phyloP scores from a whole-genome alignment of 352 stramenopile species.

The Aphanomyces invadans region DNA sequence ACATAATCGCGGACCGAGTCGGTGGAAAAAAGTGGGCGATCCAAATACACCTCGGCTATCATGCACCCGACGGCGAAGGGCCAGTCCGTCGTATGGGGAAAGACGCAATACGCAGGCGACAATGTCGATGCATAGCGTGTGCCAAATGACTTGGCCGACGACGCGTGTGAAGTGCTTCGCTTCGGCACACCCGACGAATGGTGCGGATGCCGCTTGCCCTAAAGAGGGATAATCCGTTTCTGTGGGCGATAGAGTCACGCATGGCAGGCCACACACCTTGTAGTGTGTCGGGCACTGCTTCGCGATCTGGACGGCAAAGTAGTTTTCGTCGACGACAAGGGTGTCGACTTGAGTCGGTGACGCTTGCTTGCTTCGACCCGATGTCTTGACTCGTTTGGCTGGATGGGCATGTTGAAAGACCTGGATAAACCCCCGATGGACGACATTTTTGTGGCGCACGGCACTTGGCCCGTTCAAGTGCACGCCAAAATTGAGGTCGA shows the following conservation, averaged over 20 bases:
- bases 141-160: slow-evolving; percentile 24
- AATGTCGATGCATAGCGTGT: slow-evolving; percentile 27
- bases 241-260: too few relatives aligned
- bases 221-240: too few relatives aligned
- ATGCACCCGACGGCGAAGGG: slow-evolving; percentile 59
- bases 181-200: background rate
- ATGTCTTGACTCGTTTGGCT: too few relatives aligned
- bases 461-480: slow-evolving; percentile 68
- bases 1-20: slow-evolving; percentile 40
- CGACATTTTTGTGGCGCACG: slow-evolving; percentile 87
- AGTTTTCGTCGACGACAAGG: background rate
- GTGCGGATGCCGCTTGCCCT: background rate
- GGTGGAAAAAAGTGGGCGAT: slow-evolving; percentile 48
- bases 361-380: too few relatives aligned
- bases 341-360: too few relatives aligned
- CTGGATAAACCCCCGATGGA: slow-evolving; percentile 73
- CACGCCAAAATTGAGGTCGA: slow-evolving; percentile 94
- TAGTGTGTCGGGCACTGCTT: too few relatives aligned
- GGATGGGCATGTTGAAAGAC: slow-evolving; percentile 48
- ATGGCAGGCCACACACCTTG: too few relatives aligned
- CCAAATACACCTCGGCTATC: slow-evolving; percentile 59
- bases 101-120: slow-evolving; percentile 28
- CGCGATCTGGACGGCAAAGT: too few relatives aligned
- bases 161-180: background rate
- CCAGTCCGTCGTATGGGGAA: too few relatives aligned